Conservation (phyloP, 768 basidiomycete genomes). For the Russula abietina region DNA sequence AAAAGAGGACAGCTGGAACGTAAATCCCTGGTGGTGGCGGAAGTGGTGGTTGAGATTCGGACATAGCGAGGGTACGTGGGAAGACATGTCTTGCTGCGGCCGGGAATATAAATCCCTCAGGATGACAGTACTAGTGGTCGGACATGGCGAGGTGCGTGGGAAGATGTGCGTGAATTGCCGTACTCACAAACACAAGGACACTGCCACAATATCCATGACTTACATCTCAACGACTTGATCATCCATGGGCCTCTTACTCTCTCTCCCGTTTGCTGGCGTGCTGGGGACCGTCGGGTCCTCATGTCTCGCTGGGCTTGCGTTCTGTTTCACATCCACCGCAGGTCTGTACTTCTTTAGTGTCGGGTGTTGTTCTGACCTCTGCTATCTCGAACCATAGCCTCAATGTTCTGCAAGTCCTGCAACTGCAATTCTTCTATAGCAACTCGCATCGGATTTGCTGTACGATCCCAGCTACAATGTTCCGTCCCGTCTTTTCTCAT, state of each 20-base stretch:
- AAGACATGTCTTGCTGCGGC: not conserved
- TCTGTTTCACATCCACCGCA: slow-evolving; percentile 82
- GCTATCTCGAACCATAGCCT: slow-evolving; percentile 46
- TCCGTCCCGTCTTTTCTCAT: not conserved
- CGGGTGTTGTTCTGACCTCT: not conserved
- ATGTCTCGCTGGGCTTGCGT: slow-evolving; percentile 75
- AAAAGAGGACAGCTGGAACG: slow-evolving; percentile 73
- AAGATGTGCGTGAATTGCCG: no score
- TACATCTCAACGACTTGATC: not conserved
- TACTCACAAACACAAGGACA: no score
- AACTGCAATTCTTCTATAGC: slow-evolving; percentile 99
- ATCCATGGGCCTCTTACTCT: slow-evolving; percentile 67
- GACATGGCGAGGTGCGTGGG: no score
- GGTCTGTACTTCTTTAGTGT: slow-evolving; percentile 40
- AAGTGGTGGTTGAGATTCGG: slow-evolving; percentile 38
- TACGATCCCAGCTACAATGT: slow-evolving; percentile 34
- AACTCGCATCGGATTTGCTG: slow-evolving; percentile 92
- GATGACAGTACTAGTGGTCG: no score
- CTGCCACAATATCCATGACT: no score
- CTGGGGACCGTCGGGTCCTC: slow-evolving; percentile 72
- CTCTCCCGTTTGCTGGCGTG: slow-evolving; percentile 63
- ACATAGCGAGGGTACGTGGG: slow-evolving; percentile 9
- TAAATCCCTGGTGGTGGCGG: slow-evolving; percentile 66
- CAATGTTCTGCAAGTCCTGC: slow-evolving; percentile 96
- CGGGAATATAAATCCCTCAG: no score